A percentile compares a stretch with the other conserved stretches of the same genome.
phyloP scores from a whole-genome alignment of 2,329 filamentous ascomycete genomes.

The Chalaropsis thielavioides region DNA sequence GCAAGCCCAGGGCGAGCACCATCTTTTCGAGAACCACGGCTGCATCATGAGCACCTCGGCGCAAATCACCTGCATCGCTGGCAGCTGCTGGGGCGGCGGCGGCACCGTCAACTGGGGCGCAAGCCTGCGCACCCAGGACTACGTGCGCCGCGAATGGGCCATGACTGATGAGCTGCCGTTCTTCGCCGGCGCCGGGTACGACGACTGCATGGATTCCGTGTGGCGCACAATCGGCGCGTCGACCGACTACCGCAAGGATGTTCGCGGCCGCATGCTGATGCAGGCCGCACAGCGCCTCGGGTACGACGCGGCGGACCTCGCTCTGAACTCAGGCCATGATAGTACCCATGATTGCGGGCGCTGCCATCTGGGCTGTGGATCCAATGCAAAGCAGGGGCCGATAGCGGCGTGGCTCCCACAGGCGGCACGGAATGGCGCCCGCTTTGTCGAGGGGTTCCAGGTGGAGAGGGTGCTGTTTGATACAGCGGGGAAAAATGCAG shows the following conservation, averaged over 20 bases:
- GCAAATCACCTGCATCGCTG: slow-evolving; percentile 48
- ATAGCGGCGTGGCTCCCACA: slow-evolving; percentile 64
- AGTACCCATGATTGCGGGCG: slow-evolving; percentile 57
- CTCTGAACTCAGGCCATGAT: slow-evolving; percentile 63
- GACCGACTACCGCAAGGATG: slow-evolving; percentile 52
- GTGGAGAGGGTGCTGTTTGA: slow-evolving; percentile 59
- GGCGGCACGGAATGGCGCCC: slow-evolving; percentile 59
- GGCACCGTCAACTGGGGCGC: slow-evolving; percentile 79
- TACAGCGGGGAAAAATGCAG: slow-evolving; percentile 27
- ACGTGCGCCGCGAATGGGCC: slow-evolving; percentile 71
- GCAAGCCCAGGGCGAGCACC: slow-evolving; percentile 41
- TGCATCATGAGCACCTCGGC: slow-evolving; percentile 40
- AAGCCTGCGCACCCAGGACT: slow-evolving; percentile 51
- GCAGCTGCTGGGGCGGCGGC: slow-evolving; percentile 68
- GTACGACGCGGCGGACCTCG: slow-evolving; percentile 52
- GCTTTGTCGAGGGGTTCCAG: slow-evolving; percentile 71
- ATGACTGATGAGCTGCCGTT: slow-evolving; percentile 49
- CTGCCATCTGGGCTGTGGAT: slow-evolving; percentile 46
- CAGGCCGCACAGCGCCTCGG: slow-evolving; percentile 62
- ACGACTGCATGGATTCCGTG: slow-evolving; percentile 65
- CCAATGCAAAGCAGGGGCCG: slow-evolving; percentile 65
- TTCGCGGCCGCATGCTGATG: slow-evolving; percentile 56
- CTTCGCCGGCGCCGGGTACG: slow-evolving; percentile 59
- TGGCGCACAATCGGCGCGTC: slow-evolving; percentile 66
- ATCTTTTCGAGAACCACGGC: slow-evolving; percentile 58